These are phyloP conservation scores for Sugiyamaella novakii DNA, from an alignment of 1,139 yeast species.

Conservation along the genomic window DNA sequence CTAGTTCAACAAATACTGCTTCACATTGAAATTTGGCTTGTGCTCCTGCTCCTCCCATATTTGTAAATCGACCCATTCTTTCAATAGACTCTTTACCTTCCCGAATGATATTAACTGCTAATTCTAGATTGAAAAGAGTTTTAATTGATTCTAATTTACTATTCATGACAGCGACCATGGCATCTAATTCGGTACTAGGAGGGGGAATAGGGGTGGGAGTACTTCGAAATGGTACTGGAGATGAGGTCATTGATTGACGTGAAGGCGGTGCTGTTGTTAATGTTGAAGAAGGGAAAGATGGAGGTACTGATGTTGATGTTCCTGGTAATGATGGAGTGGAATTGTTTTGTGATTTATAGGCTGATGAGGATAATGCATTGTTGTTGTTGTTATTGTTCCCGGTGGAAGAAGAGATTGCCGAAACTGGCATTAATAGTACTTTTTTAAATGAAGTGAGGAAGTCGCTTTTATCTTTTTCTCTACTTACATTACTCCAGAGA, in stretches of 20 bases:
- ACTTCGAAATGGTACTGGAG: constrained; percentile 15
- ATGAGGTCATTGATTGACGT: constrained; percentile 20
- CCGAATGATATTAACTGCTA: constrained; percentile 45
- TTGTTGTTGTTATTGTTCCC: constrained; percentile 2
- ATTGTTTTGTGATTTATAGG: constrained; percentile 15
- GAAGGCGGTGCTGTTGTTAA: constrained; percentile 3
- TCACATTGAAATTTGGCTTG: constrained; percentile 47
- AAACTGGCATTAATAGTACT: constrained; percentile 45
- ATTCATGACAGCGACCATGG: constrained; percentile 48
- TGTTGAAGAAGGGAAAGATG: constrained; percentile 3
- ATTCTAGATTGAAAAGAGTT: constrained; percentile 47
- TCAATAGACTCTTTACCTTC: constrained; percentile 44
- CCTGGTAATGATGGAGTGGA: constrained; percentile 23
- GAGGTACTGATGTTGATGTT: constrained; percentile 10
- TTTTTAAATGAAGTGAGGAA: constrained; percentile 59
- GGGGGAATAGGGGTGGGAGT: constrained; percentile 29
- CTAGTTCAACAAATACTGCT: constrained; percentile 65
- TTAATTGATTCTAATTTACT: constrained; percentile 46
- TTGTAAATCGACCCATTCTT: constrained; percentile 41
- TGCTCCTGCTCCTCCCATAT: constrained; percentile 35
- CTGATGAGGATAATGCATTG: constrained; percentile 6
- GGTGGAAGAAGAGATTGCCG: constrained; percentile 29
- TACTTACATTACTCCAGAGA: constrained; percentile 48
- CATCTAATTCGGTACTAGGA: constrained; percentile 50
- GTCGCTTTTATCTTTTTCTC: constrained; percentile 49